Conservation (phyloP, 805 yeast species). For the Yamadazyma takamatsuzukensis region DNA sequence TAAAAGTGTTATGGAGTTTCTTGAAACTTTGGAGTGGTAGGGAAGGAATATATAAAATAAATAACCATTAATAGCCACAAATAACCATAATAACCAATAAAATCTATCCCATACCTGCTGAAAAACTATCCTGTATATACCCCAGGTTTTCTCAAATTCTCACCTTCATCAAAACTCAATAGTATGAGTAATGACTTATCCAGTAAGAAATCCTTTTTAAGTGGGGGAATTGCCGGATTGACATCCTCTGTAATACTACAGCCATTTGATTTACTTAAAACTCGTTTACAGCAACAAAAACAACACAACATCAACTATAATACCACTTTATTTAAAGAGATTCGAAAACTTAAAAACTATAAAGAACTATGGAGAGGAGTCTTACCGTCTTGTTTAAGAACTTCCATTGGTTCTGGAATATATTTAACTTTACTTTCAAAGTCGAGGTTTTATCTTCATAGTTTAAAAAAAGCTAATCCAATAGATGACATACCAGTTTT, state of each 20-base stretch:
- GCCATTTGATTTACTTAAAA: slow-evolving; percentile 86
- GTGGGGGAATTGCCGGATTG: slow-evolving; percentile 80
- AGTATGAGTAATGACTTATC: slow-evolving; percentile 13
- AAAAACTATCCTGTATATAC: background rate
- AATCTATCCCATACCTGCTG: background rate
- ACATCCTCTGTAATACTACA: slow-evolving; percentile 77
- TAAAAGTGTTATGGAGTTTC: slow-evolving; percentile 9
- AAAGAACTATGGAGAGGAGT: slow-evolving; percentile 89
- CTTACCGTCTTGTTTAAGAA: slow-evolving; percentile 82
- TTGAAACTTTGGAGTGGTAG: slow-evolving; percentile 4
- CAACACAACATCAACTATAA: slow-evolving; percentile 15
- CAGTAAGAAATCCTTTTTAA: slow-evolving; percentile 12
- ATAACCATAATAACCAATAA: background rate
- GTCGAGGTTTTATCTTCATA: slow-evolving; percentile 51
- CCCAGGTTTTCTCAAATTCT: background rate
- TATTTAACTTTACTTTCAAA: slow-evolving; percentile 72
- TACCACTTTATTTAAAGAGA: slow-evolving; percentile 34
- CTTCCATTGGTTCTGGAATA: slow-evolving; percentile 86
- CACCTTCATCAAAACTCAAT: background rate
- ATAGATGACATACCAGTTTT: background rate
- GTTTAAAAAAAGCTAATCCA: slow-evolving; percentile 5
- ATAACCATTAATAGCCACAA: no score
- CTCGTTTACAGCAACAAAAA: slow-evolving; percentile 61
- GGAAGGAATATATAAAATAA: no score
- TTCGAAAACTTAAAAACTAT: slow-evolving; percentile 38